Evolutionary conservation across 257 asterid species (phyloP).

Genomic region (Ophiorrhiza pumila): DNA sequence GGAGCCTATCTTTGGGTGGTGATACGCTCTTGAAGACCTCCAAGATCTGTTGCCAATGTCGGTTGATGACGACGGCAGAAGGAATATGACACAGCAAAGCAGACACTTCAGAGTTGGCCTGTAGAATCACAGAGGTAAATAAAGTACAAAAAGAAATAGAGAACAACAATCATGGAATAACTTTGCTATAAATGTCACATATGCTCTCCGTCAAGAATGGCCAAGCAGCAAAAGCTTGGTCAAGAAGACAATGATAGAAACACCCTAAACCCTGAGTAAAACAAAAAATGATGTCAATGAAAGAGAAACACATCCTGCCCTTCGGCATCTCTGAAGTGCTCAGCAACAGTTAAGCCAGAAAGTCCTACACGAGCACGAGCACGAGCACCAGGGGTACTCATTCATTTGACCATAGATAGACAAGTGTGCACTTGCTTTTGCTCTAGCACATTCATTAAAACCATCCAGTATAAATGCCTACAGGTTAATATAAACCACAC

Average conservation of each 20-base stretch:
- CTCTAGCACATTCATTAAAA: constrained; percentile 33
- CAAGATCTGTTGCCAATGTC: constrained; percentile 96
- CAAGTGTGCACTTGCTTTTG: constrained; percentile 92
- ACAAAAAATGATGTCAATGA: constrained; percentile 90
- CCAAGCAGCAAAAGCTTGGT: neutral
- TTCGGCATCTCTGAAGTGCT: constrained; percentile 96
- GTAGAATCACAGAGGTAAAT: constrained; percentile 8
- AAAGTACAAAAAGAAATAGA: neutral
- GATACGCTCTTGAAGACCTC: constrained; percentile 95
- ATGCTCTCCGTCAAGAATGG: neutral
- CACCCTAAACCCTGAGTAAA: constrained; percentile 79
- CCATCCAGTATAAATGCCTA: neutral
- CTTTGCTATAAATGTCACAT: neutral
- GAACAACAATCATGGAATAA: neutral
- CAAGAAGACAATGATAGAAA: neutral
- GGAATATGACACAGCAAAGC: constrained; percentile 99
- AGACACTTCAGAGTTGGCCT: constrained; percentile 99
- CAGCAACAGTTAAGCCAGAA: constrained; percentile 93
- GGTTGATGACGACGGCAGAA: constrained; percentile 97
- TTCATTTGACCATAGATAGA: constrained; percentile 98
- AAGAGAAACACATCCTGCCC: constrained; percentile 99
- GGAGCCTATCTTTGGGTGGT: constrained; percentile 90
- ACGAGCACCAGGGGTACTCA: constrained; percentile 99
- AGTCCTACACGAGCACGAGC: constrained; percentile 99
- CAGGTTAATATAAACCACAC: neutral